Base-by-base conservation (phyloP, 2,329 filamentous ascomycete species). In the Raffaelea arxii region DNA sequence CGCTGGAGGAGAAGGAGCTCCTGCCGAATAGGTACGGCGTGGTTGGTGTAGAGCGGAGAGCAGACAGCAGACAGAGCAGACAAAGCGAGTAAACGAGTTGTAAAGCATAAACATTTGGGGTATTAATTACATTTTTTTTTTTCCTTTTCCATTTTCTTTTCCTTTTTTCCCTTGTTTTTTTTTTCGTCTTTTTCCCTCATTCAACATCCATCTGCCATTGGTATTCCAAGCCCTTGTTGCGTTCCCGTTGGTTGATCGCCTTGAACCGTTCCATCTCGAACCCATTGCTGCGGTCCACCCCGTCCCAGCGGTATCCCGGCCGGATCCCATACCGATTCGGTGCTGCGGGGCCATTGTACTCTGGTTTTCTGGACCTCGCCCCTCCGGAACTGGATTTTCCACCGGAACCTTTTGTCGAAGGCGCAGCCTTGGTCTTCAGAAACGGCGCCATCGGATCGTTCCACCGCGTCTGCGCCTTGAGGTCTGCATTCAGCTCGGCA, bases 121-220 rank as follows among this genome's bases (percentile, higher is more conserved):
- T 30, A 9, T 30, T 30, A 9, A 16, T 30, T 6, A 36, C 32
- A 36, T n/a, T 6, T 16, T n/a, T n/a, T 16, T 36, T 36, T 36
- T 36, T 36, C 16, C 27, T 30, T 30, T 30, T 16, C 9, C 9
- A 30, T 30, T 9, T 30, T 30, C 27, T 30, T 30, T 30, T 30
- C 27, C 16, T 16, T 30, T 16, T 16, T 16, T 16, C 27, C 27
- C 27, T 16, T 16, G 9, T 16, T 30, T 30, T 30, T 30, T 30
- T 30, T 30, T 16, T 30, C 16, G 9, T 30, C 27, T 2, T 6
- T 21, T 4, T 41, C 49, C 57, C 45, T 62, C 74, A 92, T n/a
- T n/a, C n/a, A n/a, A n/a, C n/a, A n/a, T 64, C 92, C 84, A 94
- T 92, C 71, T 96, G 87, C 92, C 91, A 98, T 25, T 84, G 80